Conservation (phyloP, 2,329 filamentous ascomycete genomes). For the Curvularia eragrostidis region DNA sequence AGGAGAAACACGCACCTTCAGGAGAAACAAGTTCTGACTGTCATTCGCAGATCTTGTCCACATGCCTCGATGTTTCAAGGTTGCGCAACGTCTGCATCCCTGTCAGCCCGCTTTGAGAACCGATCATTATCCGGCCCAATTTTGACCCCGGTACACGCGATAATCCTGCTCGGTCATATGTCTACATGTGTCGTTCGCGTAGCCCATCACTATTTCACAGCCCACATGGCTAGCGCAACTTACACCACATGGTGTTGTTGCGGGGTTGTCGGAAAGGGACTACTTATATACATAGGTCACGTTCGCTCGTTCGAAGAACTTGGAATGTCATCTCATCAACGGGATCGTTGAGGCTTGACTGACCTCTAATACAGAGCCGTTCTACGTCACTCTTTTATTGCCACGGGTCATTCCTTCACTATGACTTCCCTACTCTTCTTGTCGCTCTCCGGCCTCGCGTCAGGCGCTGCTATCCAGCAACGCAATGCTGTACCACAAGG, state of each 20-base stretch:
- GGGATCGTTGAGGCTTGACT: neutral
- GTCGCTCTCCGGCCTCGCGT: conserved; percentile 28
- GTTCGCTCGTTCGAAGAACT: neutral
- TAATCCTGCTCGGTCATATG: conserved; percentile 13
- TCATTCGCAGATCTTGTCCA: neutral
- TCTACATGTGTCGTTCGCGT: conserved; percentile 6
- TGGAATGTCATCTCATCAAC: neutral
- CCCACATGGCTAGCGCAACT: conserved; percentile 18
- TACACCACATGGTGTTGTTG: conserved; percentile 17
- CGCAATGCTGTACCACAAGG: conserved; percentile 44
- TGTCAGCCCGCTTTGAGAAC: neutral
- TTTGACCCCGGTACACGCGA: conserved; percentile 7
- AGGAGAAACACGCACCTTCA: neutral
- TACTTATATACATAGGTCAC: conserved; percentile 15
- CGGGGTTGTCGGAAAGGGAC: conserved; percentile 11
- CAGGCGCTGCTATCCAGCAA: conserved; percentile 37
- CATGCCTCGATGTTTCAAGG: neutral
- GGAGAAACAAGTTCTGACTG: too few species aligned
- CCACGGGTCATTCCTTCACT: conserved; percentile 19
- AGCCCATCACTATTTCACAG: conserved; percentile 16
- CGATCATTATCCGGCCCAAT: conserved; percentile 16
- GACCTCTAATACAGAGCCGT: conserved; percentile 1
- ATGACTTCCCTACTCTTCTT: conserved; percentile 35
- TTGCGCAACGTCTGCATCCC: conserved; percentile 3
- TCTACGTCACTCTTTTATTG: conserved; percentile 10